Conservation (phyloP, 1,139 yeast species). For the Saccharomycopsis hybrid region DNA sequence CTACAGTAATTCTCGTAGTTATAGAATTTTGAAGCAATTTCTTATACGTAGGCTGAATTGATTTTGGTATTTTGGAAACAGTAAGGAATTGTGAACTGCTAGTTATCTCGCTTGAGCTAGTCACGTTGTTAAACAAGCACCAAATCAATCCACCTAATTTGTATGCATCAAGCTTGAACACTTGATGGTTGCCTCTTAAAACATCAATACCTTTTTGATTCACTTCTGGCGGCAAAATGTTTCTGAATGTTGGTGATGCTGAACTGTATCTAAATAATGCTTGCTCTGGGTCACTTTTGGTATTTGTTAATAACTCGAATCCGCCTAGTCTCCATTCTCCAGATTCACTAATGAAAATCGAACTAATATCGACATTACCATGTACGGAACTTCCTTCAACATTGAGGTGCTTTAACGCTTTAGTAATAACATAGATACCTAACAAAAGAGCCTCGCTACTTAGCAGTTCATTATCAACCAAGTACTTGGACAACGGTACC, state of each 20-base stretch:
- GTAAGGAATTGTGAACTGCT: constrained; percentile 24
- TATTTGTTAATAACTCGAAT: constrained; percentile 60
- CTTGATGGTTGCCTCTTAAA: constrained; percentile 27
- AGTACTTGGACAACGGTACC: constrained; percentile 44
- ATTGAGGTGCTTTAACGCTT: constrained; percentile 56
- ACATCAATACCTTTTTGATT: constrained; percentile 37
- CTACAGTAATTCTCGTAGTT: constrained; percentile 42
- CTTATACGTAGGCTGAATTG: constrained; percentile 26
- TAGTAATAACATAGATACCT: constrained; percentile 54
- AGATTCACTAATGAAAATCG: constrained; percentile 55
- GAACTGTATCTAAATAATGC: constrained; percentile 31
- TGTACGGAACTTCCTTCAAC: constrained; percentile 58
- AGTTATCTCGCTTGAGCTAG: constrained; percentile 17
- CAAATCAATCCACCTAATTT: constrained; percentile 53
- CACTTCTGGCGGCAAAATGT: constrained; percentile 41
- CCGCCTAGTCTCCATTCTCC: constrained; percentile 91
- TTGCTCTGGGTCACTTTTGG: constrained; percentile 44
- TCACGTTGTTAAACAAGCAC: constrained; percentile 36
- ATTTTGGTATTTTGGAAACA: constrained; percentile 28
- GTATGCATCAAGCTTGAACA: constrained; percentile 54
- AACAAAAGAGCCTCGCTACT: constrained; percentile 38
- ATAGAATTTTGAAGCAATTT: constrained; percentile 29
- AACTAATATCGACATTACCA: constrained; percentile 52
- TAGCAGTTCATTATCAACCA: constrained; percentile 25
- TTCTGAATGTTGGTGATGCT: constrained; percentile 30